Conservation (phyloP, 2,329 filamentous ascomycete genomes). For the Cordyceps farinosa region DNA sequence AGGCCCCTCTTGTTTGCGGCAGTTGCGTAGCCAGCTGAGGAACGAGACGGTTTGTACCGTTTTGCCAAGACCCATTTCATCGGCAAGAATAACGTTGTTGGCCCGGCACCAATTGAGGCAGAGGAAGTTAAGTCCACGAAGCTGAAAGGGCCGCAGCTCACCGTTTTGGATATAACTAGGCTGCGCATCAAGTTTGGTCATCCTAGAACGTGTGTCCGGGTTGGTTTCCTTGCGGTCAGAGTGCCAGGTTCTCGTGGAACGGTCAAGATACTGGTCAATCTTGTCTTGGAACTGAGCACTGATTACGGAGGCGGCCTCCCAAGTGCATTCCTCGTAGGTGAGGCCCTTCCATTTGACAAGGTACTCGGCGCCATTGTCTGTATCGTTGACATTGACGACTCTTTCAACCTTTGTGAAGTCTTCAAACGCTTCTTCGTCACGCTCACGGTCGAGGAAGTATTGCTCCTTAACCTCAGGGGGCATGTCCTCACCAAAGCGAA, state of each 20-base stretch:
- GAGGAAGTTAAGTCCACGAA: conserved; percentile 91
- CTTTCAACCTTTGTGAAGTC: conserved; percentile 92
- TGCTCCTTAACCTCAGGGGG: conserved; percentile 86
- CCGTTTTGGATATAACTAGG: conserved; percentile 82
- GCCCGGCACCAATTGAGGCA: conserved; percentile 92
- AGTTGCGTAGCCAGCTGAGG: conserved; percentile 93
- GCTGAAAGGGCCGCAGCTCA: conserved; percentile 85
- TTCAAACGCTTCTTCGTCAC: conserved; percentile 79
- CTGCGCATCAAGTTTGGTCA: conserved; percentile 71
- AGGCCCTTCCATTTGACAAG: conserved; percentile 96
- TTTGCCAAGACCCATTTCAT: conserved; percentile 98
- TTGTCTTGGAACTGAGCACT: conserved; percentile 77
- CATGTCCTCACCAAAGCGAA: conserved; percentile 71
- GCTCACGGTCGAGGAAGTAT: conserved; percentile 91
- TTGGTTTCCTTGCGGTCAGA: conserved; percentile 79
- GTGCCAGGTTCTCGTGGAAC: conserved; percentile 72
- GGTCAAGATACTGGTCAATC: conserved; percentile 87
- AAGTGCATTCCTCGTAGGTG: conserved; percentile 90
- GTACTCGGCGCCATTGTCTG: conserved; percentile 81
- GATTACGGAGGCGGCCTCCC: conserved; percentile 77
- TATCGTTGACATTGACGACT: conserved; percentile 78
- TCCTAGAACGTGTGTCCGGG: conserved; percentile 68
- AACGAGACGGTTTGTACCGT: conserved; percentile 97
- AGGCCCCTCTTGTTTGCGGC: conserved; percentile 84
- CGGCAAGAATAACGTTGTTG: conserved; percentile 94